A percentile compares a stretch with the other conserved stretches of the same genome.
Evolutionary conservation across 176 grass and related monocot genomes (phyloP).

Genomic region (Lolium perenne): DNA sequence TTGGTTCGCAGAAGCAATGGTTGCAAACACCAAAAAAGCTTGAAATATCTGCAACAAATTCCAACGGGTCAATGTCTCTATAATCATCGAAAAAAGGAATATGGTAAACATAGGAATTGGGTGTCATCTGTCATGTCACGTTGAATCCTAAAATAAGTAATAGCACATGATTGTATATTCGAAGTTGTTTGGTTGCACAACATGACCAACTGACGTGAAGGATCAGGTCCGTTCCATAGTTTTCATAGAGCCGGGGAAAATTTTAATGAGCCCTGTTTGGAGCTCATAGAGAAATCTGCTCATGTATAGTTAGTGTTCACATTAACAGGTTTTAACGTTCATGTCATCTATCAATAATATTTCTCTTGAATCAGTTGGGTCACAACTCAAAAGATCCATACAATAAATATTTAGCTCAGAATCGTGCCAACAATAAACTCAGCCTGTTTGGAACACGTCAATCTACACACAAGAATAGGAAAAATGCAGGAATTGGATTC

Average conservation of each 20-base stretch:
- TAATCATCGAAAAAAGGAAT: not conserved
- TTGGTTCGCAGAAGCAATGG: constrained; percentile 35
- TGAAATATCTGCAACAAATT: constrained; percentile 50
- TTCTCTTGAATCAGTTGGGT: not conserved
- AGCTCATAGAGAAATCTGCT: not conserved
- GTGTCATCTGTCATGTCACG: no score
- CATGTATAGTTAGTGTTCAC: not conserved
- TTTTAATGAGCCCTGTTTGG: not conserved
- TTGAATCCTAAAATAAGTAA: not conserved
- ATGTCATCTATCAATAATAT: not conserved
- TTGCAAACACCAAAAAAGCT: constrained; percentile 56
- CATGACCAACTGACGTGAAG: not conserved
- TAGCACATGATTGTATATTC: not conserved
- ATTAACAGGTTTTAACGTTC: not conserved
- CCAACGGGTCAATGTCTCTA: not conserved
- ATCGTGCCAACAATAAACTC: not conserved
- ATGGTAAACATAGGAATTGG: not conserved
- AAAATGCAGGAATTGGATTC: not conserved
- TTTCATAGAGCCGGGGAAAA: not conserved
- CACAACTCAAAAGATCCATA: not conserved
- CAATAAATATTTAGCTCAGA: not conserved
- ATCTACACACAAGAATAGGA: not conserved
- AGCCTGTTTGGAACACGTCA: not conserved
- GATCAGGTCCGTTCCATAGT: not conserved
- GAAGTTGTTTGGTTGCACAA: not conserved